Percentiles rank a stretch among this genome's conserved stretches.
Evolutionary conservation across 228 moss, liverwort and hornwort species (phyloP).

Genomic region (Sphagnum magellanicum): DNA sequence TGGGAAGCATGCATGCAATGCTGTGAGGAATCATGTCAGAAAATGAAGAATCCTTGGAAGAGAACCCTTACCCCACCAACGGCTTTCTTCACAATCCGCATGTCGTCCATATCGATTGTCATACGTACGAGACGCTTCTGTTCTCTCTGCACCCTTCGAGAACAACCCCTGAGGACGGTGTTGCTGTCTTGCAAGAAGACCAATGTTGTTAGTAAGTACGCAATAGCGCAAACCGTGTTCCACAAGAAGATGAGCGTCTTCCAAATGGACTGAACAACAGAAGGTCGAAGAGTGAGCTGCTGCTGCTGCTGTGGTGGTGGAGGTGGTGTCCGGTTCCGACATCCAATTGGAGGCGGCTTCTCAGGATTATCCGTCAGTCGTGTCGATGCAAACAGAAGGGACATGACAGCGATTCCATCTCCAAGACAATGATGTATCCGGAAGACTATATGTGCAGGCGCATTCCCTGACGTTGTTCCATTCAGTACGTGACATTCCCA

Average conservation of each 20-base stretch:
- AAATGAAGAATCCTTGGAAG: not conserved
- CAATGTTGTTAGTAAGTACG: constrained; percentile 39
- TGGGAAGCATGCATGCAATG: too few species aligned
- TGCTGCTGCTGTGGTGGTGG: constrained; percentile 14
- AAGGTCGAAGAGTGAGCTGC: not conserved
- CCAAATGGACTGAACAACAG: not conserved
- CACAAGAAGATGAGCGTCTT: constrained; percentile 21
- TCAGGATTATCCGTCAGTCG: constrained; percentile 57
- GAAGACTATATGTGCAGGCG: constrained; percentile 27
- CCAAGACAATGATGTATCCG: constrained; percentile 79
- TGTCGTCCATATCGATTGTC: constrained; percentile 38
- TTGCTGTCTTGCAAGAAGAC: constrained; percentile 64
- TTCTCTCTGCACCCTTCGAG: constrained; percentile 35
- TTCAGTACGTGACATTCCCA: constrained; percentile 74
- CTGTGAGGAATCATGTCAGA: too few species aligned
- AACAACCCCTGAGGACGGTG: constrained; percentile 43
- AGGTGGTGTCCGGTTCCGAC: too few species aligned
- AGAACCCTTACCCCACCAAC: constrained; percentile 52
- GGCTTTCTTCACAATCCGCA: constrained; percentile 48
- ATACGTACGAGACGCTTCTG: constrained; percentile 38
- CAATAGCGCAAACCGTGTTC: constrained; percentile 57
- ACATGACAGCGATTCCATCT: constrained; percentile 87
- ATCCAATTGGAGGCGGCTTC: constrained; percentile 40
- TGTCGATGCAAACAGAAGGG: constrained; percentile 65
- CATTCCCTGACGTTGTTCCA: constrained; percentile 1